Base-by-base conservation (phyloP, 352 stramenopile species). In the Pelagophyceae sp. region DNA sequence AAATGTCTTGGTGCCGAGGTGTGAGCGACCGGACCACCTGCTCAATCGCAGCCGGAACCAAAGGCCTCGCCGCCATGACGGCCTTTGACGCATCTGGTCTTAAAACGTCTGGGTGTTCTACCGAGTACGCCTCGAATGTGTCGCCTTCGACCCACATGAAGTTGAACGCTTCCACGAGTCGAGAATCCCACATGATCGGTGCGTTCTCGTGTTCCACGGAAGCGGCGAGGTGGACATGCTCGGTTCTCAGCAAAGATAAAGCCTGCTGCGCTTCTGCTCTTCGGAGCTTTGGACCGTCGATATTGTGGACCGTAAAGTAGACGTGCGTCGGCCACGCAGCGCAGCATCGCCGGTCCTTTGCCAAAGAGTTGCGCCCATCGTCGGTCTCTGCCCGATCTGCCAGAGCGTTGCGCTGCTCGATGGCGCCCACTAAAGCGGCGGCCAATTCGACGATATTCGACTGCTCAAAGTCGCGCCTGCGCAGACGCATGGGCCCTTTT, bases 141-240 rank as follows among this genome's bases (percentile, higher is more conserved):
- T 33, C 58, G 2, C 2, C 67, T 80, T 76, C 51, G 0, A 20
- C 27, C 70, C 37, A 72, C 19, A 81, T 31, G 67, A 38, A 85
- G 51, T 81, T 81, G 67, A 78, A 82, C 31, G 54, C 65, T 3
- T 71, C 61, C 27, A 54, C n/a, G 29, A 76, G 38, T 37, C 65
- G 25, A 0, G 72, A 61, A 60, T 85, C 78, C 79, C 79, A 83
- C 45, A 85, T 45, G 25, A 81, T 60, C n/a, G 71, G 45, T 20
- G 80, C 81, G 67, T 83, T 81, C 20, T 82, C 71, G 64, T 83
- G 72, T 72, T 85, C 80, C 17, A 83, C 77, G 20, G 77, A 83
- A 19, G 74, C 79, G 19, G 77, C 79, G 6, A 85, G 38, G 72
- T 78, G 76, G 27, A 82, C 45, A 23, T 29, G 35, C 20, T 61